Evolutionary conservation across 805 yeast genomes (phyloP), one percentile per base, ranked within the genome.

Genomic region (Starmerella bombicola): DNA sequence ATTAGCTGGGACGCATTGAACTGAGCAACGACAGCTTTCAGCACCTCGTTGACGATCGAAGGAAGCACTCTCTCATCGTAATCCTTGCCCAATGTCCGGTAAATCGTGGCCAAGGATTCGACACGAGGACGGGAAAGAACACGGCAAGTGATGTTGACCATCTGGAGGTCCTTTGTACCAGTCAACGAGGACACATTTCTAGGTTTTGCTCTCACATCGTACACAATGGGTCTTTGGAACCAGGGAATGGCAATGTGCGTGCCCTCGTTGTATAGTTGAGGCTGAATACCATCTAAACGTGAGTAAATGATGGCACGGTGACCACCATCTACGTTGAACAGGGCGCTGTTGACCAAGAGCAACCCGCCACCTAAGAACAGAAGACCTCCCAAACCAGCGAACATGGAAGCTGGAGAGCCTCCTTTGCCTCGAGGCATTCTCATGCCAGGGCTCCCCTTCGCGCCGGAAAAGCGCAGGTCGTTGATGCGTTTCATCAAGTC

Each of bases 121-220:
- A 84, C 71, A 42, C 80, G 79, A 0, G 98, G 98, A 60, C 86
- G 78, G 41, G 93, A 80, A 54, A 91, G 72, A 20, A 91, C 98
- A 67, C 98, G 79, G 63, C 98, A 91, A n/a, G 97, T 88, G 58
- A 91, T 88, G 63, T 85, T 91, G 37, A 91, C 98, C 98, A 91
- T 91, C 67, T 91, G 98, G 59, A 91, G 71, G 65, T 91, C 98
- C 66, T 91, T 91, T 18, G 98, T 91, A 51, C 98, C 98, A 1
- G 98, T 91, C 55, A 93, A 71, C 20, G 95, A 83, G 12, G 96
- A 82, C 46, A 91, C 93, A 53, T 85, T 85, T 64, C 96, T 77
- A 45, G 98, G 98, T 60, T 84, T 88, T 35, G 98, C 96, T 56
- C 98, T 76, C 45, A 91, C 94, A 59, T 91, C 97, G 62, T 80